Base-by-base conservation (phyloP, 169 alveolate genomes). In the Pseudocohnilembus persalinus region DNA sequence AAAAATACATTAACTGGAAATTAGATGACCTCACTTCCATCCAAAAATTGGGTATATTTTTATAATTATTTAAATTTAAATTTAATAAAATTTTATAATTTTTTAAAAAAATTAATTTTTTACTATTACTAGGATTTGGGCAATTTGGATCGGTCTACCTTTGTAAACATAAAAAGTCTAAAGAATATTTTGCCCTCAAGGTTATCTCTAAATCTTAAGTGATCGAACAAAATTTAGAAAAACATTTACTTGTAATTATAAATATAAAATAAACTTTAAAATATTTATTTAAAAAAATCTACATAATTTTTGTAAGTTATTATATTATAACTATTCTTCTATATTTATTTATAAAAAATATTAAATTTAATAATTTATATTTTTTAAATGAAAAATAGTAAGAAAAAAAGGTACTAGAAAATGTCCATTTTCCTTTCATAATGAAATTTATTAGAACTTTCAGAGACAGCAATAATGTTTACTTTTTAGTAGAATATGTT, bases 391-490 rank as follows among this genome's bases (percentile, higher is more conserved):
- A 11, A 11, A 4, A 49, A 49, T 20, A 49, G 68, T 74, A 86
- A 86, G 90, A 86, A 74, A 79, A 81, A 77, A 80, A 34, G 64
- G 90, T 86, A 25, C 68, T 86, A 15, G 74, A 81, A 81, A 33
- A 80, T 74, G 90, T 81, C 25, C 74, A 75, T 33, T 82, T 78
- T 86, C 96, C 95, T 29, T 92, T 94, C 63, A 87, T 94, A 63
- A 90, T 92, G 95, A 92, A 94, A 77, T 89, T 92, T 31, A 94
- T 90, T 26, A 88, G 93, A 87, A 92, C 96, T 27, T 94, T 89
- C 80, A 89, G 90, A 82, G 93, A 88, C 72, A 82, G 77, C 25
- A 78, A 83, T 64, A 81, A 89, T 77, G 89, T 94, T 33, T 94
- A 87, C 88, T 94, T 94, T 73, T 83, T 92, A 29, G 90, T 88